Evolutionary conservation across 768 basidiomycete species (phyloP), one percentile per base, ranked within the genome.

Genomic region (Lyophyllum atratum): DNA sequence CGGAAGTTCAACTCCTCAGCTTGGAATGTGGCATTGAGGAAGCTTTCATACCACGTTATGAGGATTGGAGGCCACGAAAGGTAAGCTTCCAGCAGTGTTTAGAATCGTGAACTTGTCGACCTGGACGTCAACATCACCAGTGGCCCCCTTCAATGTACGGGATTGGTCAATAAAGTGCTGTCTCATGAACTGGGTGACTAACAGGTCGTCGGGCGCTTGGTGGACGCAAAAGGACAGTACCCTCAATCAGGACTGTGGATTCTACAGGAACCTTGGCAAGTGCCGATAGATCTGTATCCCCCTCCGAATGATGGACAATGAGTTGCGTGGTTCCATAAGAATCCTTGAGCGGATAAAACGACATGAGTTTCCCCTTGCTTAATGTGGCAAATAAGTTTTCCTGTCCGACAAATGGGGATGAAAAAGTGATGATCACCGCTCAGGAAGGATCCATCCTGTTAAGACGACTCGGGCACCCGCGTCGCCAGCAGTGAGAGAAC

Each of bases 341-440:
- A 72, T 95, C 94, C 66, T 85, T 89, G 68, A 97, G 81, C 29
- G 87, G 87, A 75, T 90, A 93, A 78, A 98, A 98, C 55, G 90
- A 90, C 64, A 94, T 74, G 49, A 72, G 73, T 71, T 85, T 87
- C 53, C 87, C 79, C 71, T 87, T 87, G 29, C 92, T 94, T 76
- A 67, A 67, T 64, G 58, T 68, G 65, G 65, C 64, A 68, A 66
- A 65, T 79, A 63, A 78, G 72, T 62, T 62, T 66, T 67, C 62
- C 59, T 53, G 66, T 56, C 40, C 54, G 57, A 66, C 67, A 66
- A 68, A 73, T 68, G 69, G 71, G 68, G 68, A 62, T 56, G 54
- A 44, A 55, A 66, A 64, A 64, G 52, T 64, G 69, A 63, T 58
- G 76, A 81, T 73, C 73, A 93, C 92, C 93, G 84, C 74, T 87